Base-by-base conservation (phyloP, 495 filamentous ascomycete genomes). In the Letharia lupina region DNA sequence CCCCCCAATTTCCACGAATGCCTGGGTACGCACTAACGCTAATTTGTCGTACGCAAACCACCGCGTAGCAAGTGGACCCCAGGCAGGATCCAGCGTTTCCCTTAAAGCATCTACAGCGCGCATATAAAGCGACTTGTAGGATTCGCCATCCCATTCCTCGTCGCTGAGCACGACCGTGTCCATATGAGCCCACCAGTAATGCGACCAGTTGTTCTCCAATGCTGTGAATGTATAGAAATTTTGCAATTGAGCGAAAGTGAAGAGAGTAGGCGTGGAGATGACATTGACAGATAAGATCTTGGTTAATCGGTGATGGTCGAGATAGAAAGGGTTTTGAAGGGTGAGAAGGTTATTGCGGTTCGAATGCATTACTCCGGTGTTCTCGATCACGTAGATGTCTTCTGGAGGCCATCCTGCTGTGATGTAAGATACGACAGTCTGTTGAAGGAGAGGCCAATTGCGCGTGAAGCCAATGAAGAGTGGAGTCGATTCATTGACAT, bases 331-430 rank as follows among this genome's bases (percentile, higher is more conserved):
- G 67, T 87, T 87, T 65, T 86, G 82, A 0, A 84, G 72, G 13
- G 80, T 77, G 4, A 87, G 75, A 41, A 77, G 73, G 3, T 82
- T 81, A 15, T 77, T 73, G 33, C 72, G 69, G 67, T 87, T 87
- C 18, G 78, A 77, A 48, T 83, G 75, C 71, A 86, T 84, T 44
- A 80, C 79, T 4, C 86, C 86, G 4, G 83, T 87, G 73, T 88
- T 88, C 63, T 87, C 86, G 60, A 87, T 75, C 3, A 87, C 78
- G 64, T 81, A 83, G 67, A 88, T 87, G 67, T 86, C 80, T 42
- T 76, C 73, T 0, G 83, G 70, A 4, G 86, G 86, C 85, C 85
- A 87, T 31, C 85, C 86, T 0, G 84, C 81, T 2, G 83, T 79
- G 60, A 87, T 79, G 71, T 87, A 87, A 16, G 76, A 79, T 18